Base-by-base conservation (phyloP, 1,284 basidiomycete species). In the Puccinia horiana region DNA sequence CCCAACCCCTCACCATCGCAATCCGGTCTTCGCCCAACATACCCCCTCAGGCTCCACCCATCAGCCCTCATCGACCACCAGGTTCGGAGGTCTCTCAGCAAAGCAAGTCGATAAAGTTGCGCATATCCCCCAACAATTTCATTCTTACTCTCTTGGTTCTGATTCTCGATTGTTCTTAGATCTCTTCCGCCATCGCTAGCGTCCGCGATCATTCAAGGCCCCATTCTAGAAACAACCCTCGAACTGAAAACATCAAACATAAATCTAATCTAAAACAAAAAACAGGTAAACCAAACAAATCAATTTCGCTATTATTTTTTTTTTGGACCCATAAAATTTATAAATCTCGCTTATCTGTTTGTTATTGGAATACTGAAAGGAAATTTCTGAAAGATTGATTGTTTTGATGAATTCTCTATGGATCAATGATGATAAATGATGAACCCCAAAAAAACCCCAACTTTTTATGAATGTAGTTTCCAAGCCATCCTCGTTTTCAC, bases 51-150 rank as follows among this genome's bases (percentile, higher is more conserved):
- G 40, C 14, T 56, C 63, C 6, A 40, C 35, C 0, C 44, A 63
- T 40, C 67, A 18, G 11, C 76, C 61, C 40, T 42, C 49, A 9
- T 81, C 78, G 2, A 70, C 78, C 29, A 81, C 78, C 20, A 29
- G 78, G 14, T 80, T 80, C 69, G 78, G 78, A 61, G 78, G 78
- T 16, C 78, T 80, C 20, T 80, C 78, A 16, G 78, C 78, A 8
- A 80, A 80, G 61, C 78, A 80, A 47, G 78, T 80, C 49, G 67
- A 80, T 72, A 80, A 80, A 73, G 67, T 80, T 16, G 1, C 52
- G 8, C 42, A 20, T n/a, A 54, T 2, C 23, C 0, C 52, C 20
- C 52, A 16, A 6, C 8, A 2, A 14, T 32, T 37, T 11, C 18
- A 20, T 23, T 70, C 67, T 29, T 70, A 5, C 4, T 26, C 0